Evolutionary conservation across 371 early-diverging fungal species (phyloP), one percentile per base, ranked within the genome.

Genomic region (Mucor ambiguus): DNA sequence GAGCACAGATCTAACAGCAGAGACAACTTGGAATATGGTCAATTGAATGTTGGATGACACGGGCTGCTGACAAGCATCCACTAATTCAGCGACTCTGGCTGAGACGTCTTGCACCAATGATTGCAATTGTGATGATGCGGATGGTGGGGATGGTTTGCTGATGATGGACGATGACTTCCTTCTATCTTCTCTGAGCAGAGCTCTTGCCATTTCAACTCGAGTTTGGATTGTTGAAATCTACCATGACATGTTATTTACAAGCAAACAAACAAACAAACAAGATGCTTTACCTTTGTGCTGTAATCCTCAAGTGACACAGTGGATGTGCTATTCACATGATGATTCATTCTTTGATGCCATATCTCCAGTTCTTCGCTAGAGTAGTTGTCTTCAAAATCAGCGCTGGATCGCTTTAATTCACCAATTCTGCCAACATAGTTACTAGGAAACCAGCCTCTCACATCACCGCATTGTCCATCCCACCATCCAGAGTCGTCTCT

Each of bases 401-500:
- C 57, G 20, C 66, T 64, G 4, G 68, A 56, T 61, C 82, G 73
- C 28, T 69, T 71, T 20, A 67, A 71, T 33, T 82, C 80, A 30
- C 80, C 82, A 24, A 82, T 76, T 61, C 71, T 68, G 26, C 83
- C 80, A 20, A 84, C 82, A 60, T 81, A 84, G 59, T 79, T 84
- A 29, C 76, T 76, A 28, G 84, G 84, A 63, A 84, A 84, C 83
- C 84, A 84, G 12, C 84, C 84, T 61, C 84, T 68, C 9, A 74
- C 63, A 58, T 79, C 78, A 49, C 73, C 75, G 20, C 73, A 77
- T 24, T 70, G 60, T n/a, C 84, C 84, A 62, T 84, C 84, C 84
- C 84, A 84, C 84, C 84, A 84, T 18, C 84, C 84, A 60, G 82
- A 82, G 41, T 68, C 64, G 44, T 82, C 82, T 61, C 81, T 64